Base-by-base conservation (phyloP, 1,284 basidiomycete genomes). In the Malassezia sp. region DNA sequence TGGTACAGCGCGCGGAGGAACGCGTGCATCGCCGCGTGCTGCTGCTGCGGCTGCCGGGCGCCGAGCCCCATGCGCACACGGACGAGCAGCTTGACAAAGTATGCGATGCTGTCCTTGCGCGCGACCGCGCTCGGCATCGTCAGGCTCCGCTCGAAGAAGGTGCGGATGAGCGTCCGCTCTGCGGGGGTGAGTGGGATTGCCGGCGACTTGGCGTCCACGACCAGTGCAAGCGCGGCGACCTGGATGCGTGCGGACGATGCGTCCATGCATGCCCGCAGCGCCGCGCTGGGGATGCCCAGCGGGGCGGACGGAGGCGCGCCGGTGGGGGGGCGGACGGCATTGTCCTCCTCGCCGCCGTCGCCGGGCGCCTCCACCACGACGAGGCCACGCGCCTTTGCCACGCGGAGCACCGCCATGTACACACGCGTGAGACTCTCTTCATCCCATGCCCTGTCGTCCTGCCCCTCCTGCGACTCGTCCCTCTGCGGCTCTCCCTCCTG, bases 11-110 rank as follows among this genome's bases (percentile, higher is more conserved):
- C 48, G 20, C 45, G 38, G 21, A 59, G 37, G 26, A 62, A 57
- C 26, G 15, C 18, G 5, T 53, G 52, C 29, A 56, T 57, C 3
- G 43, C 47, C 12, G 39, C 49, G 12, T 57, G 43, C 9, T 31
- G 35, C 5, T 33, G 20, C 30, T 56, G 40, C 26, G 35, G 35
- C 10, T 43, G 44, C 3, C 57, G 49, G 2, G 56, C 59, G 35
- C 63, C 56, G 14, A 57, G 52, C 34, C 54, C 57, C 4, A 56
- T 54, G 22, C 62, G 61, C 20, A 65, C 40, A 17, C 60, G 57
- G n/a, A 54, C 57, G 23, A 63, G 45, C 4, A 65, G 42, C 47
- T 62, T 61, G 49, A 59, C 57, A 31, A 61, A 57, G 41, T 51
- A 56, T 14, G 58, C 60, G 20, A 59, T 55, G 31, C 53, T 46